phyloP scores from a whole-genome alignment of 129 eudicot species.

The Scalesia atractyloides region DNA sequence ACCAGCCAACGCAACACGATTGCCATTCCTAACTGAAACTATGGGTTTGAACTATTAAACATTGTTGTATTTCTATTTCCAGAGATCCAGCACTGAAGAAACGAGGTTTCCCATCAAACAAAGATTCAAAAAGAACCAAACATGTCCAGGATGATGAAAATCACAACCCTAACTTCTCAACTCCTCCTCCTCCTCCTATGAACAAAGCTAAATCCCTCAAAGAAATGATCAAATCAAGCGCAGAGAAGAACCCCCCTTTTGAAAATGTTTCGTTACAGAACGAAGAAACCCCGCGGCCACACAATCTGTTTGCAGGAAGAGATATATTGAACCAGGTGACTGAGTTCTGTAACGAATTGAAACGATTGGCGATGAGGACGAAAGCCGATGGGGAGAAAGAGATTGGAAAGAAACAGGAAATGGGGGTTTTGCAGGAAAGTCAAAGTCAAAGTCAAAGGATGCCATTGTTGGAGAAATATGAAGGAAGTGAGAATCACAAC shows the following conservation, averaged over 20 bases:
- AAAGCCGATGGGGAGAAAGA: conserved; percentile 30
- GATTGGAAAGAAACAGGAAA: conserved; percentile 27
- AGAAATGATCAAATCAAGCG: conserved; percentile 70
- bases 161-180: conserved; percentile 70
- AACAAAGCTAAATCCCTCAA: conserved; percentile 48
- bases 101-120: conserved; percentile 44
- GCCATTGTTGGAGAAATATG: conserved; percentile 68
- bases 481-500: conserved; percentile 30
- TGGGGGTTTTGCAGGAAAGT: conserved; percentile 35
- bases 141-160: conserved; percentile 62
- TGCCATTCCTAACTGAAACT: not conserved
- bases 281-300: conserved; percentile 41
- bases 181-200: conserved; percentile 42
- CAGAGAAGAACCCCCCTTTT: conserved; percentile 47
- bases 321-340: conserved; percentile 68
- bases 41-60: not conserved
- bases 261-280: conserved; percentile 27
- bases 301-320: conserved; percentile 71
- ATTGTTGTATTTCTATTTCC: not conserved
- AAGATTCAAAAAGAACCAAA: conserved; percentile 32
- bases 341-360: conserved; percentile 82
- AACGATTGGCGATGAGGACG: conserved; percentile 53
- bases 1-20: no score
- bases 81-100: conserved; percentile 82
- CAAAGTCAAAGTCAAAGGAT: conserved; percentile 55